Evolutionary conservation across 2,329 filamentous ascomycete species (phyloP), one percentile per base, ranked within the genome.

Genomic region (Uncinocarpus reesii): DNA sequence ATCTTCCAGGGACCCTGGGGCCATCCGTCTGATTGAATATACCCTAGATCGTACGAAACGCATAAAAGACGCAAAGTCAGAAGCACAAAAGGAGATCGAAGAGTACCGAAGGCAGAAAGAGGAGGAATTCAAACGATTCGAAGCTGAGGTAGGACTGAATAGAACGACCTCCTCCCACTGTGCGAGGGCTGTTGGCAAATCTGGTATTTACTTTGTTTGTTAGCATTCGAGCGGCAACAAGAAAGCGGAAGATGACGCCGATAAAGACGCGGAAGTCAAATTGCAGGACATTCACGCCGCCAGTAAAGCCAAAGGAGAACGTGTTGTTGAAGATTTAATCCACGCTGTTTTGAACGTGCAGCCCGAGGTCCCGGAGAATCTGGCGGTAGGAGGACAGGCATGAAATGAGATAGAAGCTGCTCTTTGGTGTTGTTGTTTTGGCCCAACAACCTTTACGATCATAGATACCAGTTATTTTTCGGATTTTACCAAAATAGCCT

Each of bases 81-180:
- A 98, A 71, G 92, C 92, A 54, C 93, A 95, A 73, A 94, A 94
- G 72, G 90, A 98, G 69, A 95, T 98, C 62, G 86, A 95, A 57
- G 84, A 87, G 49, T 96, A 98, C 75, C 81, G 82, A 66, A 79
- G 82, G 62, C 72, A 83, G 60, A 98, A 95, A 74, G 92, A 98
- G 63, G 78, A 85, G 29, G 90, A 96, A 69, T 96, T 88, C 74
- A 90, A 92, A 76, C 83, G 84, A 65, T 96, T 94, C 62, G 88
- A 96, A 74, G 77, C 86, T 55, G 77, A 86, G 77, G 80, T 83
- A 62, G 61, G 62, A 35, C 47, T 20, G 44, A 6, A 20, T 11
- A 15, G 15, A 23, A 20, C n/a, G n/a, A 24, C 18, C 20, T 38
- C 18, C 29, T 23, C 32, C 6, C 36, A 5, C 16, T 36, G 20